A percentile compares a stretch with the other conserved stretches of the same genome.
phyloP scores from a whole-genome alignment of 331 rosid species.

The Dryas integrifolia region DNA sequence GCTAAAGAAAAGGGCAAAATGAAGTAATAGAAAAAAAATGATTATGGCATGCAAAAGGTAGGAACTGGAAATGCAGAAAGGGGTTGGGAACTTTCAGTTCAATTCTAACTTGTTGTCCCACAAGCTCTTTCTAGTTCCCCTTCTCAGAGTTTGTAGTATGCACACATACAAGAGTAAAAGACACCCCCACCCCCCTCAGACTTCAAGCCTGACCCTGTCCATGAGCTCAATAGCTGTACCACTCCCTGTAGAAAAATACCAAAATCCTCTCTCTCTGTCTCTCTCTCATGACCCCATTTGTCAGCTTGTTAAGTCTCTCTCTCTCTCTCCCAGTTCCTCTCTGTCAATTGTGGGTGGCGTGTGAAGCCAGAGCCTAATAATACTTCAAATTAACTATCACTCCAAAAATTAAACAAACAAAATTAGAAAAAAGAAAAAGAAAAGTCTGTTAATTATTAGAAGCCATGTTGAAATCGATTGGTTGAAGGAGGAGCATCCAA shows the following conservation, averaged over 20 bases:
- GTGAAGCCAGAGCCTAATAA: constrained; percentile 33
- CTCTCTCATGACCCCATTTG: constrained; percentile 61
- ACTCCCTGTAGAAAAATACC: constrained; percentile 29
- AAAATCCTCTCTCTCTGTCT: constrained; percentile 14
- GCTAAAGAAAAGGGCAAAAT: not conserved
- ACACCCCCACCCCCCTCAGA: constrained; percentile 32
- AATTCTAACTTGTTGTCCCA: constrained; percentile 61
- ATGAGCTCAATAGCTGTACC: constrained; percentile 76
- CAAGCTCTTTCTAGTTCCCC: constrained; percentile 17
- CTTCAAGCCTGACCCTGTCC: constrained; percentile 64
- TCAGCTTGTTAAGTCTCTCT: constrained; percentile 64
- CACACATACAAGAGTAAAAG: constrained; percentile 22
- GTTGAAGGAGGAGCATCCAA: constrained; percentile 51
- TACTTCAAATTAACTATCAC: constrained; percentile 25
- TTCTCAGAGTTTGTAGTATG: constrained; percentile 27
- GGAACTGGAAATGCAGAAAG: constrained; percentile 34
- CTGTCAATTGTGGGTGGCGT: constrained; percentile 38
- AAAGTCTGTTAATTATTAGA: constrained; percentile 37
- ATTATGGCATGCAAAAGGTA: constrained; percentile 46
- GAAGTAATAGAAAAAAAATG: not conserved
- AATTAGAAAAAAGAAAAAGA: not conserved
- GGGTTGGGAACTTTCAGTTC: constrained; percentile 58
- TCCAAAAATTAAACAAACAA: not conserved
- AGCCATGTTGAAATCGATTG: constrained; percentile 91
- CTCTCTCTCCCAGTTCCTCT: constrained; percentile 43